A percentile compares a stretch with the other conserved stretches of the same genome.
phyloP scores from a whole-genome alignment of 805 yeast genomes.

The Candida dajiaensis region DNA sequence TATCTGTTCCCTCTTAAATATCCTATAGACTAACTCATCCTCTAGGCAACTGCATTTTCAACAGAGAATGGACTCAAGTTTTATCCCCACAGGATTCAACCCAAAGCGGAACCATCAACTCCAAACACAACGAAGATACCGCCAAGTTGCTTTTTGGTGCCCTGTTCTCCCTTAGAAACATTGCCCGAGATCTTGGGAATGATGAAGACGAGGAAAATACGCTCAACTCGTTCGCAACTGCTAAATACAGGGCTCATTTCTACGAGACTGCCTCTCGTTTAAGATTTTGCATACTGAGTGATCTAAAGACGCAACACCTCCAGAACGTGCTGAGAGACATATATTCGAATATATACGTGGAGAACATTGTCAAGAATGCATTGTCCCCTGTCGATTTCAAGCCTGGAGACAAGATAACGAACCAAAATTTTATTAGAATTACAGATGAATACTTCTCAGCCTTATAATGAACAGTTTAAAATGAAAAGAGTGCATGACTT shows the following conservation, averaged over 20 bases:
- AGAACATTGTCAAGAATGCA: conserved; percentile 57
- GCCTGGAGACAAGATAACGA: conserved; percentile 46
- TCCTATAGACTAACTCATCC: neutral
- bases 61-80: conserved; percentile 58
- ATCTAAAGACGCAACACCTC: conserved; percentile 49
- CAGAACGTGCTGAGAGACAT: conserved; percentile 51
- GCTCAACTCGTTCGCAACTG: conserved; percentile 58
- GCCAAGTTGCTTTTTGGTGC: conserved; percentile 85
- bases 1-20: no score
- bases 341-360: conserved; percentile 53
- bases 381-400: conserved; percentile 53
- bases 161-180: conserved; percentile 69
- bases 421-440: conserved; percentile 47
- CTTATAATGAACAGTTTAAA: neutral
- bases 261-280: conserved; percentile 76
- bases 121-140: conserved; percentile 57
- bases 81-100: conserved; percentile 14
- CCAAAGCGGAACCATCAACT: conserved; percentile 36
- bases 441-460: conserved; percentile 8
- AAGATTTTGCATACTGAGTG: conserved; percentile 70
- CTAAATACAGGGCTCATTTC: conserved; percentile 72
- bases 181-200: conserved; percentile 50
- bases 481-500: neutral
- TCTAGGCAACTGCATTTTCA: conserved; percentile 67
- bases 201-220: conserved; percentile 27